Base-by-base conservation (phyloP, 495 filamentous ascomycete species). In the Penicillium turbatum region DNA sequence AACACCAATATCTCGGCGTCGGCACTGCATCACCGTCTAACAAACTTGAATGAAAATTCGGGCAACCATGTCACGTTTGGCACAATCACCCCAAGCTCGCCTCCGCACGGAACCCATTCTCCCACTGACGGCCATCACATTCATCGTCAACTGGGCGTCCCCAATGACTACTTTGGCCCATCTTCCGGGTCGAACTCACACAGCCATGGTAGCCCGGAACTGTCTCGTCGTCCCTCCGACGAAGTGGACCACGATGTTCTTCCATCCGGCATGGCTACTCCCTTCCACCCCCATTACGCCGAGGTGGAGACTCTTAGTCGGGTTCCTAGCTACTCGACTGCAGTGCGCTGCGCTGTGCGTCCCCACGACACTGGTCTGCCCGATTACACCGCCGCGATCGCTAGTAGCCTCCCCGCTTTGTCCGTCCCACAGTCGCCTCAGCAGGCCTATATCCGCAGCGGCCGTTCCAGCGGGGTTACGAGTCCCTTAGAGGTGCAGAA, bases 321-420 rank as follows among this genome's bases (percentile, higher is more conserved):
- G 45, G 88, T 93, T 7, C 90, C 90, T 5, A 90, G 86, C 45
- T 95, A 95, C 65, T 74, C 79, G 5, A 92, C 90, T 11, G 90
- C 90, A 0, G 77, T 91, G 15, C 81, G 77, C 40, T 76, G 82
- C 0, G 78, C 79, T 9, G 70, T 82, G 13, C 76, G 77, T 36
- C 75, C 76, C 12, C 73, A 61, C 38, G 79, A 77, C 37, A 67
- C 67, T 3, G 63, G 56, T 15, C 68, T 85, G 24, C 82, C 82
- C 2, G 76, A 75, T 48, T 85, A 85, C 62, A 64, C 76, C 21
- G 61, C 71, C 11, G 80, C 76, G 9, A 71, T 77, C 6, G 70
- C 76, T 11, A 67, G 63, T 34, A 59, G 61, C 15, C 24, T 70
- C 32, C 57, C 58, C 17, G 51, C 60, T 1, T 55, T 70, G 5